Conservation (phyloP, 805 yeast genomes). For the Candida coquimbonensis region DNA sequence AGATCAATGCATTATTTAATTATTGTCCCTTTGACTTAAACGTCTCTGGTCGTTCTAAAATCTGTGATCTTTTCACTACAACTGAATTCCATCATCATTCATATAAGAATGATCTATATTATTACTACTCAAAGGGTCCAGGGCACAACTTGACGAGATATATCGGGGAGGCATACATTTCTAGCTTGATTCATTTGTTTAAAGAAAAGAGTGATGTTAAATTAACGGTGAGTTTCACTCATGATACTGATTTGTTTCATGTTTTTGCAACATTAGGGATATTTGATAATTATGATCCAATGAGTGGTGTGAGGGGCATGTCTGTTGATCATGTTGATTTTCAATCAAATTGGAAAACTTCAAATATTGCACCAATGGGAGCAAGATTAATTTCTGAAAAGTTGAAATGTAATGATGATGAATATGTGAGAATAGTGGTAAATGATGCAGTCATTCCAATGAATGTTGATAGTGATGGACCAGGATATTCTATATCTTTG, state of each 20-base stretch:
- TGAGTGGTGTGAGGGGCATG: not conserved
- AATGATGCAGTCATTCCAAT: constrained; percentile 47
- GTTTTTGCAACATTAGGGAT: constrained; percentile 44
- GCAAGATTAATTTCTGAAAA: constrained; percentile 33
- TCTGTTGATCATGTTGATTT: constrained; percentile 38
- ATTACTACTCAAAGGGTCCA: constrained; percentile 43
- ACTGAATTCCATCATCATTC: constrained; percentile 40
- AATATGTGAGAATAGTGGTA: constrained; percentile 35
- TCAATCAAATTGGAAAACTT: constrained; percentile 37
- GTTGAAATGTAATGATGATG: constrained; percentile 28
- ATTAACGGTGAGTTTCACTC: constrained; percentile 42
- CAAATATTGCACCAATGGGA: constrained; percentile 49
- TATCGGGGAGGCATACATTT: constrained; percentile 39
- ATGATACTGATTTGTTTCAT: constrained; percentile 50
- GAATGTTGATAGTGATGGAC: constrained; percentile 36
- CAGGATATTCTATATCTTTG: constrained; percentile 37
- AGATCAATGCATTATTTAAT: constrained; percentile 34
- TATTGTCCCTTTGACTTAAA: constrained; percentile 47
- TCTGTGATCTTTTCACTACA: constrained; percentile 36
- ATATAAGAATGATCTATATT: constrained; percentile 34
- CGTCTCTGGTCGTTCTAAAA: constrained; percentile 29
- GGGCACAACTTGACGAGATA: constrained; percentile 36
- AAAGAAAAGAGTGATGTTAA: constrained; percentile 27
- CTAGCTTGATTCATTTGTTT: constrained; percentile 40
- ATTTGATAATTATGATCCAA: constrained; percentile 16